Evolutionary conservation across 345 rosid genomes (phyloP).

Genomic region (Tarenaya hassleriana): DNA sequence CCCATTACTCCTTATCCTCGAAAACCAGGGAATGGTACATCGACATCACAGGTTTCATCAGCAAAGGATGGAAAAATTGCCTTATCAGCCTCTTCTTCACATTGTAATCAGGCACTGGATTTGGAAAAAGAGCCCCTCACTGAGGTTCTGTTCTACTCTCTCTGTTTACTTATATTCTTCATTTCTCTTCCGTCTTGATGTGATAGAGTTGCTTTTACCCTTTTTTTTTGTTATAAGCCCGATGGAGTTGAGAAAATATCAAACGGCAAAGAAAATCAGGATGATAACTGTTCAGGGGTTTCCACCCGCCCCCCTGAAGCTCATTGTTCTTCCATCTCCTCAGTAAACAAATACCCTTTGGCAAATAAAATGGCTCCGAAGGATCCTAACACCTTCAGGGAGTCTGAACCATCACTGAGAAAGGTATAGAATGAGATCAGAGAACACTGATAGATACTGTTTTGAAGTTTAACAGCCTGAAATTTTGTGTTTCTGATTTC

Average conservation of each 20-base stretch:
- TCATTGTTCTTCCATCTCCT: slow-evolving; percentile 44
- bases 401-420: slow-evolving; percentile 42
- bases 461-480: slow-evolving; percentile 34
- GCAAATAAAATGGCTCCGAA: slow-evolving; percentile 29
- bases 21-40: slow-evolving; percentile 45
- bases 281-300: slow-evolving; percentile 64
- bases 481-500: slow-evolving; percentile 26
- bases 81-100: slow-evolving; percentile 40
- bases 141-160: slow-evolving; percentile 42
- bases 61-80: slow-evolving; percentile 49
- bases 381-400: slow-evolving; percentile 45
- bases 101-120: slow-evolving; percentile 42
- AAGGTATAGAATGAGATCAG: slow-evolving; percentile 36
- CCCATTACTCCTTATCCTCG: slow-evolving; percentile 96
- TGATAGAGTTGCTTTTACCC: slow-evolving; percentile 10
- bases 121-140: slow-evolving; percentile 59
- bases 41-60: slow-evolving; percentile 29
- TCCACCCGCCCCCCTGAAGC: slow-evolving; percentile 41
- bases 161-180: slow-evolving; percentile 9
- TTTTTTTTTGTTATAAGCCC: slow-evolving; percentile 35
- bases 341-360: slow-evolving; percentile 41
- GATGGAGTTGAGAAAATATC: slow-evolving; percentile 36
- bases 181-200: slow-evolving; percentile 3
- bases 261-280: slow-evolving; percentile 48
- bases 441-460: slow-evolving; percentile 25